Evolutionary conservation across 257 asterid species (phyloP).

Genomic region (Solanum arcanum): DNA sequence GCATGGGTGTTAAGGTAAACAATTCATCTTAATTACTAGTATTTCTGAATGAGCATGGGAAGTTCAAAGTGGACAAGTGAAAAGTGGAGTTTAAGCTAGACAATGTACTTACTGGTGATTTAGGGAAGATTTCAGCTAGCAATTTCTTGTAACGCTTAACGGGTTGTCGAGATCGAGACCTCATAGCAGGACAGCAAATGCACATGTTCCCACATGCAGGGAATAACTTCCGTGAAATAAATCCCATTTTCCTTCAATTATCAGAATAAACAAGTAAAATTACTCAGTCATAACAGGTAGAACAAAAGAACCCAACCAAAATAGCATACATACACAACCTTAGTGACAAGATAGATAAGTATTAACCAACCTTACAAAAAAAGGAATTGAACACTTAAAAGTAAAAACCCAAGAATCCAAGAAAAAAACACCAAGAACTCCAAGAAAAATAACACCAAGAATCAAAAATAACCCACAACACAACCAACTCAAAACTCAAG

Average conservation of each 20-base stretch:
- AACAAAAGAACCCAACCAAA: not conserved
- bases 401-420: not conserved
- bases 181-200: conserved; percentile 95
- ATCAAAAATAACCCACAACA: not conserved
- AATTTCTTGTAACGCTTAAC: conserved; percentile 93
- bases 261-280: not conserved
- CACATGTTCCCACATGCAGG: conserved; percentile 99
- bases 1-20: not conserved
- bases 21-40: not conserved
- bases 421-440: not conserved
- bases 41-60: not conserved
- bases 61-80: not conserved
- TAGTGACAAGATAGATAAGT: not conserved
- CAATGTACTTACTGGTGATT: conserved; percentile 60
- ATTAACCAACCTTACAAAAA: not conserved
- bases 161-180: conserved; percentile 95
- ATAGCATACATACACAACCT: not conserved
- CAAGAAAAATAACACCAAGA: not conserved
- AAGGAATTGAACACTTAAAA: not conserved
- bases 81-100: not conserved
- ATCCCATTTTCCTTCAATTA: conserved; percentile 55
- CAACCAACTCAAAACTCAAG: not conserved
- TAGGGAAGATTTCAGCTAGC: conserved; percentile 92
- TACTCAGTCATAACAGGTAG: not conserved
- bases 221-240: conserved; percentile 80